These are phyloP conservation scores for Nepenthes alata DNA, from an alignment of 179 eudicot species.

Conservation along the genomic window DNA sequence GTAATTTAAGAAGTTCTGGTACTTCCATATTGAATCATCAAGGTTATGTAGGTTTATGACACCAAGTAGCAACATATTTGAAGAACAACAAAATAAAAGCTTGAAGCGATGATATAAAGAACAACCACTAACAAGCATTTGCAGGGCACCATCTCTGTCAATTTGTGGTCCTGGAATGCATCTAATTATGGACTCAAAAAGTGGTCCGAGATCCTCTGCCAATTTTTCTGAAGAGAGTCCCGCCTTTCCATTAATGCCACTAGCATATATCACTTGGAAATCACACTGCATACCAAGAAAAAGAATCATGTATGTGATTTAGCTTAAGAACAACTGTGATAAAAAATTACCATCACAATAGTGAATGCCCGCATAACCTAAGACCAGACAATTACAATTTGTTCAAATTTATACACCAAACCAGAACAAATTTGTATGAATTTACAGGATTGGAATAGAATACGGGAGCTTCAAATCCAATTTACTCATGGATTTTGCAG, in stretches of 20 bases:
- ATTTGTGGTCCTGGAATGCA: constrained; percentile 96
- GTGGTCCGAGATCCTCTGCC: constrained; percentile 93
- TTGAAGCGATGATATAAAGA: constrained; percentile 5
- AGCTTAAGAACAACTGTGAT: neutral
- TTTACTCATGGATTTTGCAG: neutral
- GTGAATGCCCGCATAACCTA: too few relatives aligned
- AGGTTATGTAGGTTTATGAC: too few relatives aligned
- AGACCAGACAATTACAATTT: neutral
- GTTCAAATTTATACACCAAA: too few relatives aligned
- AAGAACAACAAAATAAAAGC: neutral
- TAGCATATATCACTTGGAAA: constrained; percentile 94
- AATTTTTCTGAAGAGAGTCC: constrained; percentile 79
- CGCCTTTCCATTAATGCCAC: constrained; percentile 84
- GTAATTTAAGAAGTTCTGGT: too few relatives aligned
- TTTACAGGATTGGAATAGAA: too few relatives aligned
- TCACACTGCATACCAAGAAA: constrained; percentile 58
- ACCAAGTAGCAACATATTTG: neutral
- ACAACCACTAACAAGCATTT: constrained; percentile 85
- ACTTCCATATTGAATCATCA: too few relatives aligned
- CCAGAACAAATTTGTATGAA: too few relatives aligned
- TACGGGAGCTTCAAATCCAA: too few relatives aligned
- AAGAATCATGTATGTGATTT: neutral
- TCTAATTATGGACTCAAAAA: constrained; percentile 73
- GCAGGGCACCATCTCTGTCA: constrained; percentile 82
- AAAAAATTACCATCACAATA: neutral